These are phyloP conservation scores for Boletus rubroflammeus DNA, from an alignment of 768 basidiomycete species.

Conservation along the genomic window DNA sequence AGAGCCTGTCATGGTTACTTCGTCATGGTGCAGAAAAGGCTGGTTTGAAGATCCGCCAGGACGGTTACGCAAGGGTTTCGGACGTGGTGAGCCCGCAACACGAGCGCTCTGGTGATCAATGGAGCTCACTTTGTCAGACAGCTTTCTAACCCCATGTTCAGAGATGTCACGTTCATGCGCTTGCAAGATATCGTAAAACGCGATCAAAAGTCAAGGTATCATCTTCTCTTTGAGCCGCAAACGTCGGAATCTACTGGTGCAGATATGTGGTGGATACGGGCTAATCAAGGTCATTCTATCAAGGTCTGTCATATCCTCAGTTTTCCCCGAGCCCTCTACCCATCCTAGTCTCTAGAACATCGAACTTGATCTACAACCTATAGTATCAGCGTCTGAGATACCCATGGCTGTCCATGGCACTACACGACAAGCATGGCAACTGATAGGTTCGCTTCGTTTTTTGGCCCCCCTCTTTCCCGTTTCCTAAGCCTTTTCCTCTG, in stretches of 20 bases:
- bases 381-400: conserved; percentile 57
- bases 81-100: conserved; percentile 68
- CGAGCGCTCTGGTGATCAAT: not conserved
- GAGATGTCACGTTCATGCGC: conserved; percentile 48
- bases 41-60: conserved; percentile 68
- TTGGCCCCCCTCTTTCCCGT: not conserved
- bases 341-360: conserved; percentile 45
- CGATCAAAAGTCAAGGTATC: conserved; percentile 67
- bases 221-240: conserved; percentile 51
- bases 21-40: conserved; percentile 83
- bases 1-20: conserved; percentile 88
- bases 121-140: conserved; percentile 29
- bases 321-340: not conserved
- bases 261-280: conserved; percentile 79
- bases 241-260: conserved; percentile 23
- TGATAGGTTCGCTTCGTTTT: conserved; percentile 52
- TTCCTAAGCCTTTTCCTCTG: not conserved
- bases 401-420: conserved; percentile 87
- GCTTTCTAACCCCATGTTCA: conserved; percentile 69
- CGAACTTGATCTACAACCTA: conserved; percentile 61
- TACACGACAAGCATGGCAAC: conserved; percentile 60
- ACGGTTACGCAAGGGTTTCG: conserved; percentile 80
- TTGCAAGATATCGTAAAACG: conserved; percentile 62
- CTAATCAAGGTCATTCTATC: conserved; percentile 88
- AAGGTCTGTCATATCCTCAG: conserved; percentile 43